These are phyloP conservation scores for Lipomyces starkeyi DNA, from an alignment of 805 yeast species.

Conservation along the genomic window DNA sequence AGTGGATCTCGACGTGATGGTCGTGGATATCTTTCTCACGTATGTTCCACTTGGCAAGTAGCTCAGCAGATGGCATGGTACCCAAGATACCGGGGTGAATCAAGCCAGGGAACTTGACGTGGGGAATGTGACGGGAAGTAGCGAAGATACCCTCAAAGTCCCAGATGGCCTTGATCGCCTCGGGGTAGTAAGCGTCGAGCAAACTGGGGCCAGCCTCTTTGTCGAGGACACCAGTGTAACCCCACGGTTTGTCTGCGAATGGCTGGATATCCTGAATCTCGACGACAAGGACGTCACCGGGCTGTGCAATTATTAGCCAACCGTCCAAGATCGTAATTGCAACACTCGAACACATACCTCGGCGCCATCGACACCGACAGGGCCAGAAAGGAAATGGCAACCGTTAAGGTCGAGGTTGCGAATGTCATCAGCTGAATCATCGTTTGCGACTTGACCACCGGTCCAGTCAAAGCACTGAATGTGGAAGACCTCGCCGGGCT, in stretches of 20 bases:
- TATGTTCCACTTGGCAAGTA: conserved; percentile 54
- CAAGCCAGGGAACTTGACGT: conserved; percentile 56
- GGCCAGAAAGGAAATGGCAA: conserved; percentile 59
- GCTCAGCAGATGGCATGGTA: conserved; percentile 54
- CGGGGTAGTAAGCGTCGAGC: conserved; percentile 56
- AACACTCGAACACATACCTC: conserved; percentile 35
- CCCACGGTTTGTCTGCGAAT: conserved; percentile 59
- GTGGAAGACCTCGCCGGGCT: conserved; percentile 52
- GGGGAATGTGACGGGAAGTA: conserved; percentile 57
- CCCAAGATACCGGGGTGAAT: conserved; percentile 61
- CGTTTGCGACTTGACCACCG: conserved; percentile 57
- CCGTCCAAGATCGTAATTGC: neutral
- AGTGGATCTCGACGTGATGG: conserved; percentile 32
- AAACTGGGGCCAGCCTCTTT: conserved; percentile 59
- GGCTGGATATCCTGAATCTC: conserved; percentile 61
- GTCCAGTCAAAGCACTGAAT: conserved; percentile 62
- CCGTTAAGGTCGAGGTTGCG: conserved; percentile 53
- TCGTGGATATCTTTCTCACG: conserved; percentile 51
- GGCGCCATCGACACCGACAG: conserved; percentile 53
- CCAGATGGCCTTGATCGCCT: conserved; percentile 58
- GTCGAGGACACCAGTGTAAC: conserved; percentile 57
- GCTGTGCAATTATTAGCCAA: conserved; percentile 26
- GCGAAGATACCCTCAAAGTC: conserved; percentile 59
- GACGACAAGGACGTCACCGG: conserved; percentile 56
- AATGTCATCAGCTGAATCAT: conserved; percentile 57